phyloP scores from a whole-genome alignment of 2,329 filamentous ascomycete species.

The Aspergillus sp. region DNA sequence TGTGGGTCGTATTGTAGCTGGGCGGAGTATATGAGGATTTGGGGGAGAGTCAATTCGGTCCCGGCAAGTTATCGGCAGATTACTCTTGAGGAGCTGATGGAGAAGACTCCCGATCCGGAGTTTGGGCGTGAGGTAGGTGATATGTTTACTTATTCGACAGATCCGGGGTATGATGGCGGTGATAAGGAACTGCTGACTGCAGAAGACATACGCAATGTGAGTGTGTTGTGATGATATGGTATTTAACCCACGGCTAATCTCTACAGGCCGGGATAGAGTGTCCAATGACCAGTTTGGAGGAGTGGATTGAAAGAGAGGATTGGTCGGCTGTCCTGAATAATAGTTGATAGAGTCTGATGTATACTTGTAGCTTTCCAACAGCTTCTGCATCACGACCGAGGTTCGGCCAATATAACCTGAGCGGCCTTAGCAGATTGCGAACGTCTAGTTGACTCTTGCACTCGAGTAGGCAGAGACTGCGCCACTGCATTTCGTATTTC shows the following conservation, averaged over 20 bases:
- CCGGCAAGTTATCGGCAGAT: conserved; percentile 44
- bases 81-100: conserved; percentile 45
- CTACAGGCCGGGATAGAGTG: conserved; percentile 47
- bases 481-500: background rate
- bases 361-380: too few species aligned
- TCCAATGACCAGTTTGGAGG: conserved; percentile 31
- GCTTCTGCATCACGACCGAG: too few species aligned
- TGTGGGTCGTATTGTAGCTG: conserved; percentile 51
- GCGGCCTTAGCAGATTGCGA: too few species aligned
- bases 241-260: background rate
- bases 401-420: too few species aligned
- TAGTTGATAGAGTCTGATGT: background rate
- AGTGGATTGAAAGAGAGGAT: conserved; percentile 31
- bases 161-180: conserved; percentile 54
- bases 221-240: conserved; percentile 7
- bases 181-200: conserved; percentile 46
- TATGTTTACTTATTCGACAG: conserved; percentile 52
- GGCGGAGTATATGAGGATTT: conserved; percentile 49
- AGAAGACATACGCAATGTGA: conserved; percentile 48
- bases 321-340: conserved; percentile 23
- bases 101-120: conserved; percentile 40
- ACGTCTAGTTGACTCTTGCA: too few species aligned
- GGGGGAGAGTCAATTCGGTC: conserved; percentile 42
- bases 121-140: conserved; percentile 48
- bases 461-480: background rate